A percentile compares a stretch with the other conserved stretches of the same genome.
Conservation (phyloP, 2,329 filamentous ascomycete genomes). For the Ascosphaera apis region DNA sequence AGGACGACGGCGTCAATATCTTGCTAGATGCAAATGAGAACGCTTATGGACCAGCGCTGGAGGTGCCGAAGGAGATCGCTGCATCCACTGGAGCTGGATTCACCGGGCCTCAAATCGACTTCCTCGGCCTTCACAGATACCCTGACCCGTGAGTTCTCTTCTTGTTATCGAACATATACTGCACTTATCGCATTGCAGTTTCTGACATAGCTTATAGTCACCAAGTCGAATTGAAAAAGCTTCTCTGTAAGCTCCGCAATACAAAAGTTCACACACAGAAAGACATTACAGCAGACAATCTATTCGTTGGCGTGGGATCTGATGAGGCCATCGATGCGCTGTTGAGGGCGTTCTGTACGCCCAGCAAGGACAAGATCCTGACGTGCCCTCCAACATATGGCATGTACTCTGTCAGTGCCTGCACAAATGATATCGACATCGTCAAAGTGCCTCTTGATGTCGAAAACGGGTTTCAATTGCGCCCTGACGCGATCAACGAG, state of each 20-base stretch:
- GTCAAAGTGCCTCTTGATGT: conserved; percentile 65
- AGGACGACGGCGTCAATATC: conserved; percentile 89
- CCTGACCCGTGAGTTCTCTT: conserved; percentile 44
- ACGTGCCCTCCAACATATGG: conserved; percentile 94
- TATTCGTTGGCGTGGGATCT: conserved; percentile 88
- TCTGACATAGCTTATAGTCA: conserved; percentile 27
- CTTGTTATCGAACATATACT: background rate
- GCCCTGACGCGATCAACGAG: conserved; percentile 43
- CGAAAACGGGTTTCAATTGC: conserved; percentile 49
- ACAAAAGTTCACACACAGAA: conserved; percentile 53
- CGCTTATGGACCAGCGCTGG: conserved; percentile 54
- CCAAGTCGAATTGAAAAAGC: conserved; percentile 65
- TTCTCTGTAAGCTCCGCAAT: conserved; percentile 70
- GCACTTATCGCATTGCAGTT: background rate
- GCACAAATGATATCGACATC: conserved; percentile 75
- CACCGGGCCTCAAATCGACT: conserved; percentile 40
- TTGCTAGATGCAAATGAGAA: conserved; percentile 98
- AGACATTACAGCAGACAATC: conserved; percentile 51
- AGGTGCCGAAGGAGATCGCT: conserved; percentile 24
- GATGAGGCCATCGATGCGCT: conserved; percentile 95
- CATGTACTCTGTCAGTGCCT: conserved; percentile 90
- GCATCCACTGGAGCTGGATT: conserved; percentile 19
- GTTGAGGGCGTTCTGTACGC: conserved; percentile 76
- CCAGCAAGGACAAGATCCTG: conserved; percentile 70
- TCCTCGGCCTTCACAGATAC: conserved; percentile 73